Evolutionary conservation across 371 early-diverging fungal genomes (phyloP), one percentile per base, ranked within the genome.

Genomic region (Actinomortierella wolfii): DNA sequence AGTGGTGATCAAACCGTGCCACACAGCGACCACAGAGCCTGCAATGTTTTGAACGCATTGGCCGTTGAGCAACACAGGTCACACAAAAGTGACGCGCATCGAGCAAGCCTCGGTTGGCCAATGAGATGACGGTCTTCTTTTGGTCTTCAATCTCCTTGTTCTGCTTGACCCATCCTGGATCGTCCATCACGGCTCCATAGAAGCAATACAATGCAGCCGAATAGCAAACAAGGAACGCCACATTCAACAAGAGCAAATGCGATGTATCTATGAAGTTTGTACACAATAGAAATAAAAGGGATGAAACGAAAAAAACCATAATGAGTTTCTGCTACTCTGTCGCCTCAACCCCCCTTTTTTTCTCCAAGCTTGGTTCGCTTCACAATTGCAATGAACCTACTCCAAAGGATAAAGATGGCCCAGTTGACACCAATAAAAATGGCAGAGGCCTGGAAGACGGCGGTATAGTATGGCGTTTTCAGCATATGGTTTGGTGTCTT

Each of bases 1-100:
- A 99, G 77, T 99, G 99, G 71, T 99, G 99, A 67, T 99, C 99
- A 83, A 99, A 98, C 58, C 88, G 88, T n/a, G 95, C 94, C 3
- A 99, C 96, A 77, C 99, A 99, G 50, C 94, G 88, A 66, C 96
- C 88, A 74, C 99, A 99, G 42, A 91, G 81, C 59, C 89, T 91
- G 81, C 99, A 99, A 65, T 99, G 99, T 79, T 99, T 99, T 18
- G 97, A 94, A 26, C 99, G 82, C 57, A 97, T 69, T 17, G 99
- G 99, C 56, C 94, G 93, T 15, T 81, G 85, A 24, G 88, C 83
- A 59, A 93, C 68, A 55, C 94, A 94, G 1, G 93, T 89, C 5
- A 86, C 76, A 67, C 98, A 97, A 57, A 92, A 96, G 54, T 91
- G 87, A 17, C 92, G 79, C 21, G 83, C 61, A 75, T 94, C 92